These are phyloP conservation scores for Cucurbita pepo DNA, from an alignment of 306 rosid species.

Conservation along the genomic window DNA sequence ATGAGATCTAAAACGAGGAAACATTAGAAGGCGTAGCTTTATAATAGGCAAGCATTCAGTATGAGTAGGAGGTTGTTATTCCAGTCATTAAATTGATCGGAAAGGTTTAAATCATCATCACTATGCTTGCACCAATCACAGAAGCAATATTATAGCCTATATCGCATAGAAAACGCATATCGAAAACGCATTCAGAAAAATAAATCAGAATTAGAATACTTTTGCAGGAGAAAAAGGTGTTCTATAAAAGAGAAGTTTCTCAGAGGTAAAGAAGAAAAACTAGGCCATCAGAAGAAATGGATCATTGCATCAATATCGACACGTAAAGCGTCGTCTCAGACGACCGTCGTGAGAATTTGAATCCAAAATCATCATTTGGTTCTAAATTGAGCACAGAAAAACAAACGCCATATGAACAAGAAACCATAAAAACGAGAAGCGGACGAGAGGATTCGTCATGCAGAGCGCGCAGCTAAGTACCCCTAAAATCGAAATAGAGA, in stretches of 20 bases:
- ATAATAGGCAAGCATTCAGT: constrained; percentile 14
- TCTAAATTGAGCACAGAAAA: neutral
- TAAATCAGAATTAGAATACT: neutral
- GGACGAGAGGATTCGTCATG: too few relatives aligned
- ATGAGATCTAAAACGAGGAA: neutral
- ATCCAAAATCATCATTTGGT: constrained; percentile 36
- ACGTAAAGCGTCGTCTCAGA: constrained; percentile 23
- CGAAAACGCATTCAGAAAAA: neutral
- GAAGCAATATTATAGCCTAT: neutral
- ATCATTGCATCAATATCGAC: constrained; percentile 24
- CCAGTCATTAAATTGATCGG: constrained; percentile 20
- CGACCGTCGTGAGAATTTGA: constrained; percentile 48
- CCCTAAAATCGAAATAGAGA: too few relatives aligned
- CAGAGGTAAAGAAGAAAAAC: too few relatives aligned
- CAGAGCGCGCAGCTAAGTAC: too few relatives aligned
- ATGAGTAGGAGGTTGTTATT: constrained; percentile 24
- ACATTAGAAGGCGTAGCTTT: neutral
- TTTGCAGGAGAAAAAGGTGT: neutral
- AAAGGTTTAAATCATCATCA: constrained; percentile 11
- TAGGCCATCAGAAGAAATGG: constrained; percentile 30
- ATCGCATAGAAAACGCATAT: too few relatives aligned
- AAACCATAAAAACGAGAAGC: too few relatives aligned
- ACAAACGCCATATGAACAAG: too few relatives aligned
- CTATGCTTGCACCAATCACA: neutral
- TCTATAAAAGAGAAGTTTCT: too few relatives aligned